These are phyloP conservation scores for Zalerion maritima DNA, from an alignment of 495 filamentous ascomycete genomes.

Conservation along the genomic window DNA sequence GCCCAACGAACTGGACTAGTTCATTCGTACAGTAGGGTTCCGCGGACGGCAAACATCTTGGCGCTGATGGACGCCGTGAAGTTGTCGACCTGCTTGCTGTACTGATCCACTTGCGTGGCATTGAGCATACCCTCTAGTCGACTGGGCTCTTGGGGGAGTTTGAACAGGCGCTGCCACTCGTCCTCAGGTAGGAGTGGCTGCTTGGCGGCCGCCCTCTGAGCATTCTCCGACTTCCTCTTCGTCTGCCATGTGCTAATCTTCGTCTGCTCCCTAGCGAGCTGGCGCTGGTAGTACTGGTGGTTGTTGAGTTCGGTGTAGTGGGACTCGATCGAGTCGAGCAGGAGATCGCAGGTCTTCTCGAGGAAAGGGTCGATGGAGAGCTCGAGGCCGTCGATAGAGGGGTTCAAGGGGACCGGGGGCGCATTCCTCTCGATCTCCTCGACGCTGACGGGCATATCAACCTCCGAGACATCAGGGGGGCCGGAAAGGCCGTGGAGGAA, in stretches of 20 bases:
- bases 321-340: constrained; percentile 89
- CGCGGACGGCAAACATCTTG: constrained; percentile 97
- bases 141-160: constrained; percentile 86
- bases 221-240: constrained; percentile 93
- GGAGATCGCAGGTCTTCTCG: constrained; percentile 93
- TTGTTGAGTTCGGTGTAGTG: constrained; percentile 99
- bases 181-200: constrained; percentile 83
- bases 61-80: constrained; percentile 79
- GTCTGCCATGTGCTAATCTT: constrained; percentile 93
- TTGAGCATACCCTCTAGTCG: constrained; percentile 86
- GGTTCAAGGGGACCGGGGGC: constrained; percentile 50
- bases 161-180: constrained; percentile 96
- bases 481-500: constrained; percentile 75
- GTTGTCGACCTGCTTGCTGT: constrained; percentile 92
- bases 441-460: constrained; percentile 60
- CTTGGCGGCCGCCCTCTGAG: constrained; percentile 67
- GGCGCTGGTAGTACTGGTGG: constrained; percentile 94
- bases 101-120: constrained; percentile 92
- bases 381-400: constrained; percentile 78
- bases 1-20: no score
- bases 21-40: constrained; percentile 43
- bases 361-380: constrained; percentile 94
- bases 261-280: constrained; percentile 84
- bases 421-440: constrained; percentile 48
- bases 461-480: constrained; percentile 40